Evolutionary conservation across 2,329 filamentous ascomycete genomes (phyloP).

Genomic region (Fusarium musae): DNA sequence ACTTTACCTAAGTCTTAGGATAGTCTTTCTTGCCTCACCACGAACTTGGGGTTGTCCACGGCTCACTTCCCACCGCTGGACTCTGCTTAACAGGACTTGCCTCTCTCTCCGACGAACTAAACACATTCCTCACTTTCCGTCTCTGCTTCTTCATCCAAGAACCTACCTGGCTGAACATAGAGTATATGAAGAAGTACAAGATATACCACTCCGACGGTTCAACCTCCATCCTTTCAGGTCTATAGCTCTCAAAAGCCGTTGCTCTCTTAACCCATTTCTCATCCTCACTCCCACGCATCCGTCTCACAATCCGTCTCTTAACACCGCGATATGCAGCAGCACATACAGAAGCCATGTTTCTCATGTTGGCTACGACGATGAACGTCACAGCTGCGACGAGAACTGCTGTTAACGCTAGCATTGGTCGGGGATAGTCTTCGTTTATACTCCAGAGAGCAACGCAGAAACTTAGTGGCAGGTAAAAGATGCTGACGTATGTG

Average conservation of each 20-base stretch:
- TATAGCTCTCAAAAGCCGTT: background rate
- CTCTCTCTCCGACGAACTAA: background rate
- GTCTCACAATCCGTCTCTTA: background rate
- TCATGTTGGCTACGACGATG: background rate
- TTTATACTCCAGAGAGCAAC: constrained; percentile 25
- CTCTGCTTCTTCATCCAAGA: background rate
- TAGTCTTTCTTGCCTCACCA: background rate
- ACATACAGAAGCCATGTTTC: background rate
- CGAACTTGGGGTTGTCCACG: background rate
- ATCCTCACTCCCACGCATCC: background rate
- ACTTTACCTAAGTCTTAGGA: background rate
- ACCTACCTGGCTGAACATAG: background rate
- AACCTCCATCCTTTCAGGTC: background rate
- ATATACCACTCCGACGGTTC: constrained; percentile 13
- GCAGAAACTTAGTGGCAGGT: constrained; percentile 51
- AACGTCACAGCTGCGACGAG: background rate
- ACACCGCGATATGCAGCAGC: background rate
- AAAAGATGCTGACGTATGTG: constrained; percentile 55
- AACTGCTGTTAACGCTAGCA: background rate
- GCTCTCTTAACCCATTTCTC: background rate
- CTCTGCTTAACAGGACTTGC: background rate
- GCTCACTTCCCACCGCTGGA: background rate
- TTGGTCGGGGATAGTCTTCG: background rate
- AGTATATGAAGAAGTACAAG: background rate
- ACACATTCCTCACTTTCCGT: background rate